Base-by-base conservation (phyloP, 2,329 filamentous ascomycete genomes). In the Aspergillus intermedius region DNA sequence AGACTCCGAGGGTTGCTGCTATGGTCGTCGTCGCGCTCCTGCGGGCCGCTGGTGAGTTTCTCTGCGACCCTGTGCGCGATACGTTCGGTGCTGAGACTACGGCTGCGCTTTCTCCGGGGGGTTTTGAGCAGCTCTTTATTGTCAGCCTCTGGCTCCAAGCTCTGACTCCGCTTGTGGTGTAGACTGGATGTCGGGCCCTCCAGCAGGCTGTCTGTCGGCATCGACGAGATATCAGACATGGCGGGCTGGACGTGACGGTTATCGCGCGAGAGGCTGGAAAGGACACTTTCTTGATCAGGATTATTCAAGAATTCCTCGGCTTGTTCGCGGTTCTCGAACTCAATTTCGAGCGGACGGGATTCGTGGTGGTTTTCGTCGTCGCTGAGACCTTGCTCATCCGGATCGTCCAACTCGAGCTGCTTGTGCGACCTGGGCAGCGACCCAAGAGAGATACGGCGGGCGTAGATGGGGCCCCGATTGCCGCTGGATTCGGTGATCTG, bases 401-500 rank as follows among this genome's bases (percentile, higher is more conserved):
- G 72, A 62, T 53, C 59, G n/a, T 57, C 58, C 17, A 70, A 66
- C 13, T 53, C 49, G 42, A 61, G 54, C 28, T 66, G 62, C 50
- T 59, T 68, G 13, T 66, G 62, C 50, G 68, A 66, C 41, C 56
- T 75, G 56, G 59, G 60, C 21, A 68, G 61, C 21, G 69, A 71
- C 41, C 67, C 66, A 25, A 89, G 74, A 41, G 85, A 85, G 53
- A 87, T 87, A 55, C 83, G 82, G 54, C 80, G 77, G 37, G 80
- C 81, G 65, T 82, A 84, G 1, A 80, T 88, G 15, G 85, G 78
- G 69, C 86, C 91, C 60, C 86, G 82, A 54, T 82, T 77, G 54
- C 82, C 82, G 65, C 82, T 86, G 49, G 84, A 84, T 69, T 93
- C 87, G 49, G 88, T 94, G 66, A 95, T 90, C 70, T 93, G 85